These are phyloP conservation scores for Limnomonas spitsbergensis DNA, from an alignment of 139 green algal genomes.

Conservation along the genomic window DNA sequence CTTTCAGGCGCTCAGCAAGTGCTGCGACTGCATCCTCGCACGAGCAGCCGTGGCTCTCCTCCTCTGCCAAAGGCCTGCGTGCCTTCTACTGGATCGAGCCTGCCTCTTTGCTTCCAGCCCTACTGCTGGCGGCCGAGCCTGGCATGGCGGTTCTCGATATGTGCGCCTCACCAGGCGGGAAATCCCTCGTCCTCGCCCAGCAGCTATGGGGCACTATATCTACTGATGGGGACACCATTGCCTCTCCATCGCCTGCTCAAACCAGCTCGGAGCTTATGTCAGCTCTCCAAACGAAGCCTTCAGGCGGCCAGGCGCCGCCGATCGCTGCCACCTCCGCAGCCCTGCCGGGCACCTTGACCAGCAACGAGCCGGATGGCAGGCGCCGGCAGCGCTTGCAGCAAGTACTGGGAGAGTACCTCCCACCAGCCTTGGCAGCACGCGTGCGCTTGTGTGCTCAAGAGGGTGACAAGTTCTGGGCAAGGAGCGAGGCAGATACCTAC, in stretches of 20 bases:
- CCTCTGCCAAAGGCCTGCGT: not conserved
- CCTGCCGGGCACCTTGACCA: slow-evolving; percentile 30
- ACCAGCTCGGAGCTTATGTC: not conserved
- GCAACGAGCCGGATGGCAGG: slow-evolving; percentile 48
- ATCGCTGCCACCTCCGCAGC: no score
- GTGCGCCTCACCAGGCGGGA: slow-evolving; percentile 64
- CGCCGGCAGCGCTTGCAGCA: slow-evolving; percentile 32
- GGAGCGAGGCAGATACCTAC: slow-evolving; percentile 40
- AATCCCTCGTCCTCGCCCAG: slow-evolving; percentile 49
- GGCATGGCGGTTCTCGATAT: slow-evolving; percentile 53
- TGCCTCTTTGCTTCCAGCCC: slow-evolving; percentile 52
- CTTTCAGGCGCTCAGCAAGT: no score
- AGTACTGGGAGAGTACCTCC: slow-evolving; percentile 49
- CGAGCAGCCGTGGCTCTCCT: slow-evolving; percentile 10
- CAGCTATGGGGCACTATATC: slow-evolving; percentile 25
- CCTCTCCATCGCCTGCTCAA: not conserved
- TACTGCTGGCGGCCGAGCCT: slow-evolving; percentile 39
- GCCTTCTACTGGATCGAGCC: slow-evolving; percentile 65
- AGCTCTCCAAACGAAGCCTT: not conserved
- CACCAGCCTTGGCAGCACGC: slow-evolving; percentile 7
- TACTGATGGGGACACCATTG: not conserved
- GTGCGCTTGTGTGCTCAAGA: slow-evolving; percentile 33
- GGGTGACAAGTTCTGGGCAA: slow-evolving; percentile 37
- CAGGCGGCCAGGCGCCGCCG: not conserved
- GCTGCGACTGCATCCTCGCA: no score